Evolutionary conservation across 139 green algal genomes (phyloP).

Genomic region (Auxenochlorella protothecoides): DNA sequence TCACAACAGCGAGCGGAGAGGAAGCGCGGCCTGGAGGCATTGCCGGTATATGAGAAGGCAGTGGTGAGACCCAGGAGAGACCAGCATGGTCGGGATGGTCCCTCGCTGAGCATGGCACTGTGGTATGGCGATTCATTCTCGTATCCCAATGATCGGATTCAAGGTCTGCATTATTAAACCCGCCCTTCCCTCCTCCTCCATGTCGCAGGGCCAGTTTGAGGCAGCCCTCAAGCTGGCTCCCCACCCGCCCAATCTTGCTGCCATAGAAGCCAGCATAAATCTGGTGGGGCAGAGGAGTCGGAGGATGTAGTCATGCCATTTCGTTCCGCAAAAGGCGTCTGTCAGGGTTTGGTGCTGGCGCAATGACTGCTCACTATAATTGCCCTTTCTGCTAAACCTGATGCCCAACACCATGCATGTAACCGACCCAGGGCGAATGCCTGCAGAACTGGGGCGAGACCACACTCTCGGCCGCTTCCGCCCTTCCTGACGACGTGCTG

Average conservation of each 20-base stretch:
- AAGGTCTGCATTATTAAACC: neutral
- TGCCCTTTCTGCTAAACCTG: neutral
- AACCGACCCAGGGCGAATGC: conserved; percentile 33
- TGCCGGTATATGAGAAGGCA: conserved; percentile 24
- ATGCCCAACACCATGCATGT: no score
- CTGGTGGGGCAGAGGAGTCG: conserved; percentile 6
- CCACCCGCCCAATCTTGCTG: neutral
- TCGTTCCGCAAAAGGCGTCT: neutral
- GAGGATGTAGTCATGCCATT: neutral
- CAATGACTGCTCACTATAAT: neutral
- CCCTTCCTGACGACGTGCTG: conserved; percentile 25
- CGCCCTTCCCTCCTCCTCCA: neutral
- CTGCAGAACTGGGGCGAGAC: conserved; percentile 37
- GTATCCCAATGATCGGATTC: neutral
- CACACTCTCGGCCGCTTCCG: conserved; percentile 9
- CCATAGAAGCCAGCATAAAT: conserved; percentile 15
- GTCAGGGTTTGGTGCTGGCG: neutral
- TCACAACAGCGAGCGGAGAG: conserved; percentile 50
- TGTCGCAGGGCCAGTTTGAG: conserved; percentile 19
- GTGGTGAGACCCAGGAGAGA: conserved; percentile 10
- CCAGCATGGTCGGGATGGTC: conserved; percentile 2
- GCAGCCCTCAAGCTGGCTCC: conserved; percentile 10
- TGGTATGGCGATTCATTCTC: neutral
- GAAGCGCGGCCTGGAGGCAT: conserved; percentile 30
- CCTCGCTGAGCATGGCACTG: neutral